These are phyloP conservation scores for Allomyces arbusculus DNA, from an alignment of 192 early-diverging fungal genomes.

Conservation along the genomic window DNA sequence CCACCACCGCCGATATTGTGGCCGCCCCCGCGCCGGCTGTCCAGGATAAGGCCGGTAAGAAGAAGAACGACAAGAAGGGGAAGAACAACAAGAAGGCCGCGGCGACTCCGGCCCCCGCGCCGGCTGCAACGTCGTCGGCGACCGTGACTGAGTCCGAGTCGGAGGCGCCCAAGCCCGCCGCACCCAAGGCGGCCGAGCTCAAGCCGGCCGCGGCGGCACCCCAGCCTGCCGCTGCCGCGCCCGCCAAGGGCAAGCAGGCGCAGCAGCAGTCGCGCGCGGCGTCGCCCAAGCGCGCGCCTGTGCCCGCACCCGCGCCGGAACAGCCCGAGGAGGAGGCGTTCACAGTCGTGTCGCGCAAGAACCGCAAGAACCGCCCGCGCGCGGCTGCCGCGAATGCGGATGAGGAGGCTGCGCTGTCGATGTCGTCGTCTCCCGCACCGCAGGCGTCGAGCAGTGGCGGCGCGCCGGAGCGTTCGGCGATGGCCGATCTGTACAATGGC, in stretches of 20 bases:
- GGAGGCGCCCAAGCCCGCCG: background rate
- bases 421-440: background rate
- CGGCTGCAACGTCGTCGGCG: background rate
- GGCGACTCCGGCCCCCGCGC: too few relatives aligned
- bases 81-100: background rate
- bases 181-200: background rate
- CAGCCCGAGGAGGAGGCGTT: background rate
- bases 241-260: background rate
- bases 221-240: background rate
- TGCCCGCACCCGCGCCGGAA: background rate
- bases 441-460: background rate
- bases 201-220: background rate
- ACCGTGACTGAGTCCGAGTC: background rate
- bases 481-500: background rate
- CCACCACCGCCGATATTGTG: background rate
- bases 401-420: background rate
- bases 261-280: background rate
- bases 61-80: background rate
- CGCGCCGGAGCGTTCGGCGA: background rate
- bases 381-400: background rate
- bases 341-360: background rate
- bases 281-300: background rate
- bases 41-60: background rate
- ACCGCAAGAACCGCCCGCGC: background rate
- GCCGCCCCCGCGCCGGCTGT: background rate